Base-by-base conservation (phyloP, 805 yeast species). In the Cyberlindnera maritima region DNA sequence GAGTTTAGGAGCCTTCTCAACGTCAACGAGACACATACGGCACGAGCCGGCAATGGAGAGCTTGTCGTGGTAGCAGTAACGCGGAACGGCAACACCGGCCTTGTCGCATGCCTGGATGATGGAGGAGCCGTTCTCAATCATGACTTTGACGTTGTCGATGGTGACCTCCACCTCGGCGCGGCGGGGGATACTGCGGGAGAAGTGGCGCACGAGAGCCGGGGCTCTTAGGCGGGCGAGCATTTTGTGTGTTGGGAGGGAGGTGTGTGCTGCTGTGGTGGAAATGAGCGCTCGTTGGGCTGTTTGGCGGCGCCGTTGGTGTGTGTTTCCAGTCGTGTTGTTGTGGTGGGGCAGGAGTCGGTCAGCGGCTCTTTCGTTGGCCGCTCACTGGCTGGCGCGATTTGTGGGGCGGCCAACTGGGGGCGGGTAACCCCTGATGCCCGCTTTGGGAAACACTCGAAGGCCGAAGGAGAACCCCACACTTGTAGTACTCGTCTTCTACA, bases 31-130 rank as follows among this genome's bases (percentile, higher is more conserved):
- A 65, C 96, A 88, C 96, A 88, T 88, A 68, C 96, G 83, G 68
- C 96, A 88, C 72, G 88, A 88, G 63, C 96, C 96, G 12, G 96
- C 96, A 62, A 88, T 79, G 31, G 95, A 91, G 55, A 88, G 77
- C 68, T 88, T 87, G 62, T 88, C 96, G 69, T 88, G 96, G 75
- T 85, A 88, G 70, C 96, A 88, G 74, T 88, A 88, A 56, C 96
- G 79, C 36, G 96, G 96, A 43, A 88, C 84, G 49, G 83, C 76
- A 36, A 87, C 91, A 47, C 96, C 96, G 35, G 96, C 96, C 69
- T 84, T 83, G 62, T 88, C 96, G 54, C 92, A 89, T 43, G 96
- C 96, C 70, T 88, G 96, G 63, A 88, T 88, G 52, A 88, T 83
- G 17, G 95, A 84, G 37, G 95, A 79, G 2, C 96, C 95, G 41